Base-by-base conservation (phyloP, 306 rosid genomes). In the Acacia acuminata region DNA sequence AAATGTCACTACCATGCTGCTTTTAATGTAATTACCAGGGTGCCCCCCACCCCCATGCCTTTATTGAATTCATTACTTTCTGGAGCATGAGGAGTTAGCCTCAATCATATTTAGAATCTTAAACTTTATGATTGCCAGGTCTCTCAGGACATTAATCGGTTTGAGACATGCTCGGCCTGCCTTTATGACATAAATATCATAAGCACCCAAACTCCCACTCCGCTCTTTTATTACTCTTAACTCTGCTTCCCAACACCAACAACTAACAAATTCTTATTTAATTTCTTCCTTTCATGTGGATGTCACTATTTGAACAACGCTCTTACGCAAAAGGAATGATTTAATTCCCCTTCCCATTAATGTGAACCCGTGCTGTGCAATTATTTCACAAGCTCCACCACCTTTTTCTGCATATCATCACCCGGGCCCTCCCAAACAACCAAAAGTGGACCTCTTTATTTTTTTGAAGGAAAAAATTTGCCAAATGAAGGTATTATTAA, bases 111-210 rank as follows among this genome's bases (percentile, higher is more conserved):
- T 85, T 80, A 78, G 73, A 71, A 53, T 75, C 58, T 77, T 1
- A 83, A 85, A 77, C 73, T 71, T 63, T 79, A 87, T 89, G 86
- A 92, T 89, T 89, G 87, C 53, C 53, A 78, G 84, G 85, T 80
- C 84, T 81, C 79, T 71, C 13, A 71, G 84, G 75, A 16, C 50
- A 90, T 82, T 79, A 75, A 88, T 85, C 79, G 77, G 66, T 77
- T 71, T 53, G 77, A 81, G 81, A 86, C 94, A 87, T 85, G 92
- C 88, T 83, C 85, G 92, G 88, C 96, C 83, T 87, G 87, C 91
- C 95, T 84, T 88, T 87, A 53, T 84, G 58, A 56, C 34, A 77
- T 76, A 84, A 74, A 80, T 85, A 88, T 86, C 76, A 87, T 85
- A 64, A 56, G 74, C 75, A 71, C 36, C 76, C n/a, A 68, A 12